Conservation (phyloP, 768 basidiomycete genomes). For the Mycena haematopus region DNA sequence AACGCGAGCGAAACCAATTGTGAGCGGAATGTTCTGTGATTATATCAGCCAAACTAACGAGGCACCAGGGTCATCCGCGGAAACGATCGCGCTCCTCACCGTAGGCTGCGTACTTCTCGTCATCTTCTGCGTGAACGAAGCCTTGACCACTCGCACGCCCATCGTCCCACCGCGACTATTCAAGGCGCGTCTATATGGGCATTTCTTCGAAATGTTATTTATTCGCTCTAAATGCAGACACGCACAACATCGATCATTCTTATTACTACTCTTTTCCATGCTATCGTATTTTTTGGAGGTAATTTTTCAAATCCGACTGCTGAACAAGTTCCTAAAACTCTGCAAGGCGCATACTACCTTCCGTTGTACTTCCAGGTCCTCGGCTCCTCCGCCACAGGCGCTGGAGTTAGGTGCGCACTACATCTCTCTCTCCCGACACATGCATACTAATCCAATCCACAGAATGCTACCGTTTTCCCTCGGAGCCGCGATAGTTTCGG, state of each 20-base stretch:
- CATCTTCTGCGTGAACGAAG: conserved; percentile 61
- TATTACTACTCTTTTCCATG: conserved; percentile 66
- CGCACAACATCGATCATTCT: conserved; percentile 73
- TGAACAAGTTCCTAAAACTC: neutral
- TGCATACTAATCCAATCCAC: neutral
- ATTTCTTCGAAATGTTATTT: too few relatives aligned
- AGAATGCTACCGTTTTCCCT: conserved; percentile 83
- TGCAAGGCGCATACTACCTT: conserved; percentile 64
- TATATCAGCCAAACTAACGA: neutral
- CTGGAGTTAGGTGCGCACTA: conserved; percentile 64
- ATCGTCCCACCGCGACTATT: conserved; percentile 80
- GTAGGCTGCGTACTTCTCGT: conserved; percentile 64
- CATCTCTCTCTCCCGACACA: neutral
- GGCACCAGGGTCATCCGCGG: conserved; percentile 57
- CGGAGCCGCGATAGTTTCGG: conserved; percentile 59
- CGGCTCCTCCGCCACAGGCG: conserved; percentile 73
- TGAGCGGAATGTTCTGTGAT: conserved; percentile 40
- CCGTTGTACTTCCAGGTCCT: conserved; percentile 83
- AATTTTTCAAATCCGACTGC: neutral
- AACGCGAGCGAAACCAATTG: conserved; percentile 73
- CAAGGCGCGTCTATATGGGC: conserved; percentile 48
- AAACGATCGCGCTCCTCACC: conserved; percentile 68
- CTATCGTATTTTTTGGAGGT: conserved; percentile 65
- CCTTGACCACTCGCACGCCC: conserved; percentile 65
- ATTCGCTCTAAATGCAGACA: too few relatives aligned